A percentile compares a stretch with the other conserved stretches of the same genome.
These are phyloP conservation scores for Sporothrix protearum DNA, from an alignment of 2,329 filamentous ascomycete genomes.

Conservation along the genomic window DNA sequence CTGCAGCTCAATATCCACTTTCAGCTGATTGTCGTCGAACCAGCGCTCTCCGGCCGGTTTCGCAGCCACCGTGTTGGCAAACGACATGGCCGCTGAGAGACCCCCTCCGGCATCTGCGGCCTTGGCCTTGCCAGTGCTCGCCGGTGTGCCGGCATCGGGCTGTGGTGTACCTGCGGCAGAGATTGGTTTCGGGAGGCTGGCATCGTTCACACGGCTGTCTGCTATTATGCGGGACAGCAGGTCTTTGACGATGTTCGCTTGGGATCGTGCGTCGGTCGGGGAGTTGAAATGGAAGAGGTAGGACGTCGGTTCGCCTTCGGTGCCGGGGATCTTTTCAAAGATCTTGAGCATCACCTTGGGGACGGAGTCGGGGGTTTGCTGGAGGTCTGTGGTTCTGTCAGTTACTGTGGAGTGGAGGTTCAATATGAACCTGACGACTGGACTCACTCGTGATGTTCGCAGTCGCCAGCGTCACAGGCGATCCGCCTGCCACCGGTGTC, in stretches of 20 bases:
- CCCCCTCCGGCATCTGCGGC: slow-evolving; percentile 36
- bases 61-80: slow-evolving; percentile 64
- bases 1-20: slow-evolving; percentile 75
- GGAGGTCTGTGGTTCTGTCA: slow-evolving; percentile 65
- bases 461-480: slow-evolving; percentile 66
- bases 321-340: slow-evolving; percentile 64
- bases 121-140: slow-evolving; percentile 29
- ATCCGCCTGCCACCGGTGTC: slow-evolving; percentile 62
- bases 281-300: slow-evolving; percentile 92
- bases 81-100: slow-evolving; percentile 68
- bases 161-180: slow-evolving; percentile 34
- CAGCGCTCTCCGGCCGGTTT: slow-evolving; percentile 58
- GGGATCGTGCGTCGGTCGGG: slow-evolving; percentile 65
- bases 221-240: slow-evolving; percentile 74
- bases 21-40: slow-evolving; percentile 78
- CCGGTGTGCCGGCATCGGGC: slow-evolving; percentile 13
- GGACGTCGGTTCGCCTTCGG: slow-evolving; percentile 56
- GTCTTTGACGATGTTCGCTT: slow-evolving; percentile 83
- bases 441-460: slow-evolving; percentile 75
- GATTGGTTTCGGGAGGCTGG: slow-evolving; percentile 46
- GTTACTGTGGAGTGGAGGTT: neutral
- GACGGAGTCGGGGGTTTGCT: slow-evolving; percentile 85
- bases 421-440: too few relatives aligned
- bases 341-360: slow-evolving; percentile 94
- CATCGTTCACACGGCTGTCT: slow-evolving; percentile 57